Evolutionary conservation across 305 asterid species (phyloP).

Genomic region (Fraxinus platypoda): DNA sequence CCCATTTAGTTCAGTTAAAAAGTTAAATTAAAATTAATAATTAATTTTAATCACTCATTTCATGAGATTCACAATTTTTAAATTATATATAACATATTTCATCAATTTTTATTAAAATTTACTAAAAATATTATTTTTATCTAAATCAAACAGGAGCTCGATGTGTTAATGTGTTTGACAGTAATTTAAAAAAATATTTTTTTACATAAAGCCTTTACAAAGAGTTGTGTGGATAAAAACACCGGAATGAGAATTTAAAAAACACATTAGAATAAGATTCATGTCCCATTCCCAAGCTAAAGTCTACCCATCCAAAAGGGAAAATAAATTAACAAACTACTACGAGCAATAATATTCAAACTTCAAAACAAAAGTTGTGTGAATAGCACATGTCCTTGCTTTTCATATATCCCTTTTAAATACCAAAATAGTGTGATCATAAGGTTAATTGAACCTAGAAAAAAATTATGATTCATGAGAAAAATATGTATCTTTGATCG

Average conservation of each 20-base stretch:
- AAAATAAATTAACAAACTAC: background rate
- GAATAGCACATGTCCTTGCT: conserved; percentile 23
- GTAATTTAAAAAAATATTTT: background rate
- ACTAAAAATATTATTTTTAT: background rate
- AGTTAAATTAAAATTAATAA: background rate
- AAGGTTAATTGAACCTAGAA: background rate
- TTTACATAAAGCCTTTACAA: background rate
- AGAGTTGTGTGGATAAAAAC: background rate
- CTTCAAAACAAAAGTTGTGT: background rate
- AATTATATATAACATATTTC: too few relatives aligned
- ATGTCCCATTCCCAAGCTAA: conserved; percentile 1
- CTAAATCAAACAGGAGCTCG: background rate
- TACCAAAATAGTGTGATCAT: background rate
- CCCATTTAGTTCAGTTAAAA: background rate
- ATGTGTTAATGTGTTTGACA: background rate
- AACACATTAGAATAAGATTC: background rate
- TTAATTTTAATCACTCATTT: too few relatives aligned
- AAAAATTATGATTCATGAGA: background rate
- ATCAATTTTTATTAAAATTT: too few relatives aligned
- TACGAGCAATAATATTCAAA: background rate
- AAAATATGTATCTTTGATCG: background rate
- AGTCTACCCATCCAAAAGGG: background rate
- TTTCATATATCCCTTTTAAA: background rate
- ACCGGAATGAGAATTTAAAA: background rate
- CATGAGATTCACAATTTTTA: too few relatives aligned